Evolutionary conservation across 2,329 filamentous ascomycete genomes (phyloP).

Genomic region (Oidium heveae): DNA sequence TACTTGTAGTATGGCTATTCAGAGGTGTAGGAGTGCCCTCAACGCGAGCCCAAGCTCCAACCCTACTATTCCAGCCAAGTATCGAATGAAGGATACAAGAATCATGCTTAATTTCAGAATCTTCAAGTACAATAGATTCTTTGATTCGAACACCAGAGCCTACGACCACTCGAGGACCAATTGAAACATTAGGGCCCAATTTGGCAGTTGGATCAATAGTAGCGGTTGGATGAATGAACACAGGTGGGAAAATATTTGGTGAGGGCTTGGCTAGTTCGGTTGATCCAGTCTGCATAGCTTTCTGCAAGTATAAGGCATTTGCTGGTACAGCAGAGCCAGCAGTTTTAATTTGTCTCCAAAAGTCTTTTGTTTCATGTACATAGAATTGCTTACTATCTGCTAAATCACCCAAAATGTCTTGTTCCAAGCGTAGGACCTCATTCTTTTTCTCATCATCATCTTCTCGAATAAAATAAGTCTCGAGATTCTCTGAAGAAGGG

Average conservation of each 20-base stretch:
- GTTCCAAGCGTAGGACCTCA: constrained; percentile 80
- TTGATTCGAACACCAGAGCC: constrained; percentile 80
- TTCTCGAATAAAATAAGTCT: constrained; percentile 38
- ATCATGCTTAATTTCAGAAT: constrained; percentile 88
- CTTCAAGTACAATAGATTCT: constrained; percentile 87
- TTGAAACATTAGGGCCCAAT: constrained; percentile 86
- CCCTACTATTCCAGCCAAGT: constrained; percentile 85
- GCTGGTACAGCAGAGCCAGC: constrained; percentile 90
- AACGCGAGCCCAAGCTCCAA: constrained; percentile 94
- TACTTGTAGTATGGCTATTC: constrained; percentile 73
- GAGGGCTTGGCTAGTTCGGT: constrained; percentile 63
- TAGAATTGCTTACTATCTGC: constrained; percentile 96
- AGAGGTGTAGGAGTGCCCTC: constrained; percentile 81
- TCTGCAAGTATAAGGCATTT: constrained; percentile 86
- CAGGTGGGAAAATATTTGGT: constrained; percentile 68
- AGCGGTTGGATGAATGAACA: constrained; percentile 85
- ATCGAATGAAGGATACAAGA: constrained; percentile 89
- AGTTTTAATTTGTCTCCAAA: constrained; percentile 99
- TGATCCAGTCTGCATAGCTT: constrained; percentile 65
- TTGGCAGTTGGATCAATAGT: constrained; percentile 85
- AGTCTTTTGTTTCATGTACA: constrained; percentile 95
- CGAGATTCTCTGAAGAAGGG: constrained; percentile 82
- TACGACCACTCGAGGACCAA: constrained; percentile 67
- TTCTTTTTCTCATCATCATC: constrained; percentile 52
- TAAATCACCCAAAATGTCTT: constrained; percentile 86